These are phyloP conservation scores for Dipodascus albidus DNA, from an alignment of 805 yeast species.

Conservation along the genomic window DNA sequence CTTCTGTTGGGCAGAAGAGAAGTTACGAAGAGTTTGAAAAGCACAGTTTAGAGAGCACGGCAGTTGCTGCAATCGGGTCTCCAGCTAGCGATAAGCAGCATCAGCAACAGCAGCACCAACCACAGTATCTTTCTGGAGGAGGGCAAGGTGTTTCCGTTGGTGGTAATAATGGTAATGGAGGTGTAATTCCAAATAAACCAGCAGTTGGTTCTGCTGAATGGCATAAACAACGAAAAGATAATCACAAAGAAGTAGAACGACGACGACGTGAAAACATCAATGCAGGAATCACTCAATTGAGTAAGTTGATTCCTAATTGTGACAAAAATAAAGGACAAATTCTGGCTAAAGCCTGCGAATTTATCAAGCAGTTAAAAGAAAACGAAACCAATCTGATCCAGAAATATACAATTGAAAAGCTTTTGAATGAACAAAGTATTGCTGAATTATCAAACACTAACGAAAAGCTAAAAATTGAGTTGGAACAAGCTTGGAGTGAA, in stretches of 20 bases:
- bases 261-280: constrained; percentile 85
- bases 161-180: background rate
- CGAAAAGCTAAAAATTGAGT: constrained; percentile 77
- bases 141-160: background rate
- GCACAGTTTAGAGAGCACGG: background rate
- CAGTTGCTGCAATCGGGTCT: background rate
- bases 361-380: constrained; percentile 79
- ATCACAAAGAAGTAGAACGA: constrained; percentile 93
- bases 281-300: constrained; percentile 71
- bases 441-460: constrained; percentile 75
- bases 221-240: constrained; percentile 73
- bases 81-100: background rate
- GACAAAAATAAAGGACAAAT: constrained; percentile 89
- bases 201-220: constrained; percentile 71
- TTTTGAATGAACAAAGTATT: constrained; percentile 83
- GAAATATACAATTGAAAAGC: constrained; percentile 90
- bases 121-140: background rate
- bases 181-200: constrained; percentile 32
- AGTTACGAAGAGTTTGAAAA: constrained; percentile 1
- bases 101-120: background rate
- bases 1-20: background rate
- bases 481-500: constrained; percentile 87
- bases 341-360: constrained; percentile 78
- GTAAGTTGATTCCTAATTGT: constrained; percentile 65
- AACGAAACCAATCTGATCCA: constrained; percentile 83